phyloP scores from a whole-genome alignment of 208 protist genomes.

The Trypanosoma brucei region DNA sequence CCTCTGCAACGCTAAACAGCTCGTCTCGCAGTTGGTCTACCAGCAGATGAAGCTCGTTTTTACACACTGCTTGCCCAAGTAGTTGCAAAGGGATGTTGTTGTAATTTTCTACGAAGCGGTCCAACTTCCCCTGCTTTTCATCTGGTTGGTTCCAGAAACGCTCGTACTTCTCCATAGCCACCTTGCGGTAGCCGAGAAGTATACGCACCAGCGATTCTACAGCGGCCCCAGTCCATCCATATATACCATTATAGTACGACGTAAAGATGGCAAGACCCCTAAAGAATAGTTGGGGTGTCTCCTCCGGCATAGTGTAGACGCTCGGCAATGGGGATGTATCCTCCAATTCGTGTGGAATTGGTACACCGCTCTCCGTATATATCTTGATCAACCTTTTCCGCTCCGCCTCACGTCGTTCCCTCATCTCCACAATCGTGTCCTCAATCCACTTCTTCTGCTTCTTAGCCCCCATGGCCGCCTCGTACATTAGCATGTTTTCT shows the following conservation, averaged over 20 bases:
- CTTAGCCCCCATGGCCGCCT: conserved; percentile 38
- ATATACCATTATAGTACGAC: conserved; percentile 42
- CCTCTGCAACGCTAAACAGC: conserved; percentile 42
- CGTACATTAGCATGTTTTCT: conserved; percentile 28
- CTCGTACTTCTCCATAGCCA: conserved; percentile 28
- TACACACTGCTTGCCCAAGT: conserved; percentile 44
- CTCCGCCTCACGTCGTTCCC: conserved; percentile 55
- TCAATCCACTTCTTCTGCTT: conserved; percentile 34
- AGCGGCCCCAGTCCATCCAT: conserved; percentile 30
- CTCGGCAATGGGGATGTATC: not conserved
- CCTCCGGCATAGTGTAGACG: conserved; percentile 34
- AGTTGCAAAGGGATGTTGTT: conserved; percentile 39
- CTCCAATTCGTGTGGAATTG: conserved; percentile 56
- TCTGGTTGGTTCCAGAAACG: conserved; percentile 54
- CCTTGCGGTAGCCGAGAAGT: conserved; percentile 44
- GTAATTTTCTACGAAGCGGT: conserved; percentile 51
- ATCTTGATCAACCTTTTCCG: conserved; percentile 48
- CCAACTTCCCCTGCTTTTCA: conserved; percentile 59
- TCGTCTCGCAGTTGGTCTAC: conserved; percentile 42
- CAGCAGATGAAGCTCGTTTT: conserved; percentile 71
- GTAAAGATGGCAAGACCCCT: conserved; percentile 32
- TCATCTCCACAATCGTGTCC: conserved; percentile 29
- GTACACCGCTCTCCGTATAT: conserved; percentile 69
- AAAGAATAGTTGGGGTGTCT: conserved; percentile 39
- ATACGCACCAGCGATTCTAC: conserved; percentile 29